A percentile compares a stretch with the other conserved stretches of the same genome.
phyloP scores from a whole-genome alignment of 164 flowering plant species.

The Euptelea pleiosperma region DNA sequence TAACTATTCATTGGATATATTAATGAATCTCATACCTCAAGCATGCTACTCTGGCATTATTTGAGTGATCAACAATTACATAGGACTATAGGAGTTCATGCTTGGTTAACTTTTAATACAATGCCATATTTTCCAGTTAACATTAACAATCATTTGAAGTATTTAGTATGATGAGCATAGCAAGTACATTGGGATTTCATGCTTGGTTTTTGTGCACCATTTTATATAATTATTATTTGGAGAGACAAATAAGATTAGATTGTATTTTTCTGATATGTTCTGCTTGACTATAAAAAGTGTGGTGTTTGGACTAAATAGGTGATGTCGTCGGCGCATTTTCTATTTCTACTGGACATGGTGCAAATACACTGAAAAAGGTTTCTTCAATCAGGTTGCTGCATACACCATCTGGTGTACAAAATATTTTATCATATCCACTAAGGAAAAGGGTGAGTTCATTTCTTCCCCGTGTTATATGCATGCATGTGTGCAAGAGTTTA shows the following conservation, averaged over 20 bases:
- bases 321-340: slow-evolving; percentile 92
- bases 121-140: no score
- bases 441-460: slow-evolving; percentile 51
- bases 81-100: no score
- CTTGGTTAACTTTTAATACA: no score
- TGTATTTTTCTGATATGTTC: not conserved
- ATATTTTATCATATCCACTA: slow-evolving; percentile 54
- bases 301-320: slow-evolving; percentile 40
- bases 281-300: not conserved
- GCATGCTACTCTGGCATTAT: no score
- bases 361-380: slow-evolving; percentile 53
- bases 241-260: not conserved
- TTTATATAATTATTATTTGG: not conserved
- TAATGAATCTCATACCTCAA: no score
- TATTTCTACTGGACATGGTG: slow-evolving; percentile 67
- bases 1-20: no score
- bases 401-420: slow-evolving; percentile 46
- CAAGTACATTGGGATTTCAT: no score
- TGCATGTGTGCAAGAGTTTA: not conserved
- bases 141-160: no score
- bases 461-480: not conserved
- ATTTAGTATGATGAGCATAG: no score
- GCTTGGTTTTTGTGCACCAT: no score
- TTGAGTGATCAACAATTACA: no score
- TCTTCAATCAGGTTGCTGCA: slow-evolving; percentile 68